phyloP scores from a whole-genome alignment of 1,284 basidiomycete genomes.

The Uromyces viciae-fabae region DNA sequence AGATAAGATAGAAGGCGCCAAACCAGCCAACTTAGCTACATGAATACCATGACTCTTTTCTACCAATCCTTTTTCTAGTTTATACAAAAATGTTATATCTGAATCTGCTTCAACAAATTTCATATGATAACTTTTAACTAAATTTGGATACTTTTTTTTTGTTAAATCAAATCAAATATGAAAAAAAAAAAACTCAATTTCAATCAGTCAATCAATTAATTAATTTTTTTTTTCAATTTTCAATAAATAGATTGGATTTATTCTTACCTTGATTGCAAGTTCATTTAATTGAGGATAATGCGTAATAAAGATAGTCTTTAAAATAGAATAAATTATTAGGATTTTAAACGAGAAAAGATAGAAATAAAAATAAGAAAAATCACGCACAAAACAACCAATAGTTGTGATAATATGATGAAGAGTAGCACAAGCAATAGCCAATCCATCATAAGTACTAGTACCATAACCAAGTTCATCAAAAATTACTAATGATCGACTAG shows the following conservation, averaged over 20 bases:
- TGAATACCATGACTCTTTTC: slow-evolving; percentile 52
- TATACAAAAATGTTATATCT: slow-evolving; percentile 53
- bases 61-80: slow-evolving; percentile 49
- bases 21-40: slow-evolving; percentile 50
- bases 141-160: neutral
- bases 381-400: slow-evolving; percentile 45
- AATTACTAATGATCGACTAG: slow-evolving; percentile 43
- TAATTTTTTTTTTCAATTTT: neutral
- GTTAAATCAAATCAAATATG: too few relatives aligned
- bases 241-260: neutral
- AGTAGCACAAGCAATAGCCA: slow-evolving; percentile 33
- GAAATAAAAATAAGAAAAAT: slow-evolving; percentile 49
- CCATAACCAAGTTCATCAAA: slow-evolving; percentile 45
- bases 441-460: slow-evolving; percentile 33
- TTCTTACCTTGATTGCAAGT: slow-evolving; percentile 18
- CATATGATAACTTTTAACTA: slow-evolving; percentile 37
- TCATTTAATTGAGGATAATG: slow-evolving; percentile 35
- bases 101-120: neutral
- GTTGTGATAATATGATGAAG: slow-evolving; percentile 12
- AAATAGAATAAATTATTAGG: slow-evolving; percentile 49
- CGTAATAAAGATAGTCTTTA: slow-evolving; percentile 25
- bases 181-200: neutral
- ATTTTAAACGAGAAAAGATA: slow-evolving; percentile 47
- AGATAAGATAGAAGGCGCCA: slow-evolving; percentile 45
- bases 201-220: neutral